Base-by-base conservation (phyloP, 192 early-diverging fungal species). In the Backusella liffmaniae region DNA sequence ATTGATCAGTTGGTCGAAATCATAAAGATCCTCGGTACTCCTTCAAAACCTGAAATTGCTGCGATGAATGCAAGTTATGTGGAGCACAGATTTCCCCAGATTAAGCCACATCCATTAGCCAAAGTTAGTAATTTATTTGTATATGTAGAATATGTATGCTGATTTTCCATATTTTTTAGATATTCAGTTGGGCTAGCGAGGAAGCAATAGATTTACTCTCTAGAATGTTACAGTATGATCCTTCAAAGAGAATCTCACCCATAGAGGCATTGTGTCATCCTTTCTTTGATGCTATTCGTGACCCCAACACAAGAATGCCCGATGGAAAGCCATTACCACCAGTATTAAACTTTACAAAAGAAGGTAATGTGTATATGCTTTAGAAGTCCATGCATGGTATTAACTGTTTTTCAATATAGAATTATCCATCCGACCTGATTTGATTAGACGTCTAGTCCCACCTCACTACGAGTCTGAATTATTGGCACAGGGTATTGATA, bases 1-100 rank as follows among this genome's bases (percentile, higher is more conserved):
- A 96, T 99, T 53, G 98, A 99, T 82, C 98, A 99, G 79, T 88
- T 99, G 46, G 98, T 99, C n/a, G 96, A 99, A 85, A 99, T 99
- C 80, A 99, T 99, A 88, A 99, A 99, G 85, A 93, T 98, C 21
- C 88, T 99, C 16, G 97, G 97, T 69, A 99, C 96, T 26, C 97
- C 96, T 46, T 95, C 96, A 39, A 88, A 92, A 69, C 97, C 98
- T 70, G 96, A 99, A 84, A 97, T 99, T 76, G 93, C 93, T 81
- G 91, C 91, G 23, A 98, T 99, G 97, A 99, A 99, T 86, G 93
- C 93, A 66, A 97, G 96, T 86, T 99, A 99, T 84, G 94, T 95
- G 74, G 96, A 97, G 78, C 97, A 99, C 89, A 95, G 95, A 79
- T 99, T 99, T 80, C 97, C 97, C 76, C 95, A 97, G 83, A 99